These are phyloP conservation scores for Candida ovalis DNA, from an alignment of 805 yeast species.

Conservation along the genomic window DNA sequence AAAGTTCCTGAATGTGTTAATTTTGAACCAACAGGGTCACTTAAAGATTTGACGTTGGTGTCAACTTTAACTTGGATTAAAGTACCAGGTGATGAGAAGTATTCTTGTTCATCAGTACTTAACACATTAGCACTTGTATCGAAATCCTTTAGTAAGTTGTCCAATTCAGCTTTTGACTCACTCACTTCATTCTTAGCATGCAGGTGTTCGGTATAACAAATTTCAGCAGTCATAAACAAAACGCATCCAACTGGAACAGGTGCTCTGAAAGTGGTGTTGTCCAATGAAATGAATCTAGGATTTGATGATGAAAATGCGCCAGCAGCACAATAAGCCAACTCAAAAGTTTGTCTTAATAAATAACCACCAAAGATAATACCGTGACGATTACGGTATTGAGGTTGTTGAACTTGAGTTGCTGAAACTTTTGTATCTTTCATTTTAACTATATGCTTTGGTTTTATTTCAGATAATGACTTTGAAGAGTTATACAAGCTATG, in stretches of 20 bases:
- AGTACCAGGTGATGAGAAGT: conserved; percentile 76
- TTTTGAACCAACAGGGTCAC: conserved; percentile 43
- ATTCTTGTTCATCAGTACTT: conserved; percentile 49
- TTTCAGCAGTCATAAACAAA: conserved; percentile 73
- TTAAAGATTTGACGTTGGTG: conserved; percentile 65
- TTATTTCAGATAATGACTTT: conserved; percentile 33
- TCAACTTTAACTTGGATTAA: conserved; percentile 87
- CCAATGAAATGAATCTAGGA: conserved; percentile 87
- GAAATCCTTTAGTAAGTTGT: conserved; percentile 39
- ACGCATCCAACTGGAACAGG: conserved; percentile 97
- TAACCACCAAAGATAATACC: conserved; percentile 96
- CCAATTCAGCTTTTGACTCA: conserved; percentile 21
- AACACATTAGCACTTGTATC: conserved; percentile 56
- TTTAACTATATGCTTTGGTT: conserved; percentile 51
- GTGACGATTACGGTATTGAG: conserved; percentile 93
- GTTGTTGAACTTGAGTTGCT: conserved; percentile 90
- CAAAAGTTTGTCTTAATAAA: conserved; percentile 86
- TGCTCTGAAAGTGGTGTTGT: conserved; percentile 85
- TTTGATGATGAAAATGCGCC: conserved; percentile 82
- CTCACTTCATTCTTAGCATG: conserved; percentile 34
- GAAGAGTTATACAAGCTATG: conserved; percentile 71
- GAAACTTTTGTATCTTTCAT: conserved; percentile 70
- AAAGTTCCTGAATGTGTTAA: conserved; percentile 79
- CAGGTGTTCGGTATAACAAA: conserved; percentile 82
- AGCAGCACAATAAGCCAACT: conserved; percentile 88